Conservation (phyloP, 179 eudicot species). For the Beta macrorhiza region DNA sequence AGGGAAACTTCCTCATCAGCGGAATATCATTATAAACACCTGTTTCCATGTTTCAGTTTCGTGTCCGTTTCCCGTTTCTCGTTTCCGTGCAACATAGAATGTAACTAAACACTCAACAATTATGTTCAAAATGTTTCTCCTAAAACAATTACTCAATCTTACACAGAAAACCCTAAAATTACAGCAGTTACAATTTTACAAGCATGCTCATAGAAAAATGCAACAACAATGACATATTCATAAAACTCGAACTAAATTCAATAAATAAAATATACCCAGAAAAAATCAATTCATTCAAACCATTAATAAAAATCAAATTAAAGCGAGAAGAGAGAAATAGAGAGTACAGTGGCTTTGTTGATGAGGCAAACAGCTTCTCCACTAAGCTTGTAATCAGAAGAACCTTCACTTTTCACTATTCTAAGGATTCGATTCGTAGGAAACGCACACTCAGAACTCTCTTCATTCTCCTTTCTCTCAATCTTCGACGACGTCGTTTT, state of each 20-base stretch:
- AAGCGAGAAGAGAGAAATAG: not conserved
- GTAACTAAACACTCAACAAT: not conserved
- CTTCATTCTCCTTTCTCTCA: slow-evolving; percentile 8
- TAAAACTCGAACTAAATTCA: not conserved
- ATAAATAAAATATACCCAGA: not conserved
- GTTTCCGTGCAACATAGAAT: too few species aligned
- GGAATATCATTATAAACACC: too few species aligned
- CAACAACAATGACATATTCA: too few species aligned
- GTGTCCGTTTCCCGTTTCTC: too few species aligned
- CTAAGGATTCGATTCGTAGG: slow-evolving; percentile 50
- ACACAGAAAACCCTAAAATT: too few species aligned
- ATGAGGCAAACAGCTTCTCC: slow-evolving; percentile 63
- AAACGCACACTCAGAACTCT: slow-evolving; percentile 34
- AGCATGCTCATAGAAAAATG: not conserved
- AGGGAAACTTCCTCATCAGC: too few species aligned
- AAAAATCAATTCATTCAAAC: not conserved
- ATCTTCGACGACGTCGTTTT: not conserved
- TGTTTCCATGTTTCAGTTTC: too few species aligned
- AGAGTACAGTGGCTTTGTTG: slow-evolving; percentile 64
- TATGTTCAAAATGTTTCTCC: too few species aligned
- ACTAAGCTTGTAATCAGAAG: slow-evolving; percentile 44
- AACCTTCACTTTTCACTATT: slow-evolving; percentile 52
- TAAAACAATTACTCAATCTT: too few species aligned
- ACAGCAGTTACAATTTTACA: too few species aligned
- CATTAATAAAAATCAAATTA: not conserved